A percentile compares a stretch with the other conserved stretches of the same genome.
Evolutionary conservation across 805 yeast genomes (phyloP).

Genomic region (Yamadazyma endophytica): DNA sequence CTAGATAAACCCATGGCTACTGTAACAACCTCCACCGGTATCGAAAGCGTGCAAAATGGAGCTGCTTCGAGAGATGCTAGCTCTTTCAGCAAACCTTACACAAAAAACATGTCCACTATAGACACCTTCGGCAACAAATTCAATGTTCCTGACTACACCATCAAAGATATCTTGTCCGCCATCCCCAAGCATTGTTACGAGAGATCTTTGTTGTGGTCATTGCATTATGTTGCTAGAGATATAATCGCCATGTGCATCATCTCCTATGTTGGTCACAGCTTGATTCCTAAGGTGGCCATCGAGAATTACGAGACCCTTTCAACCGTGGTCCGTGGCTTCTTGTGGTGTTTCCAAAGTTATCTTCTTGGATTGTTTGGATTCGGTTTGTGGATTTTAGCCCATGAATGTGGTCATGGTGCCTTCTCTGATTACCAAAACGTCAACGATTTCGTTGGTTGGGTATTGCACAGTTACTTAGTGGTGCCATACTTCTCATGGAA

Average conservation of each 20-base stretch:
- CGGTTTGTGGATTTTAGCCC: constrained; percentile 61
- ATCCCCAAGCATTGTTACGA: constrained; percentile 62
- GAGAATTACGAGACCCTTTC: constrained; percentile 11
- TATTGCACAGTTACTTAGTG: constrained; percentile 50
- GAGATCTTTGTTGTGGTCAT: constrained; percentile 45
- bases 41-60: too few relatives aligned
- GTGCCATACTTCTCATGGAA: constrained; percentile 66
- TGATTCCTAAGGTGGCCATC: constrained; percentile 38
- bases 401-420: constrained; percentile 64
- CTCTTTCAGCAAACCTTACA: constrained; percentile 1
- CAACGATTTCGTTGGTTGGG: constrained; percentile 59
- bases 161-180: constrained; percentile 52
- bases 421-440: constrained; percentile 51
- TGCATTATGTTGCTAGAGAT: constrained; percentile 53
- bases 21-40: constrained; percentile 1
- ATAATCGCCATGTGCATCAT: constrained; percentile 39
- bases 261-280: constrained; percentile 39
- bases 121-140: constrained; percentile 53
- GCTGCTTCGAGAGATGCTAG: constrained; percentile 1
- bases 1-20: constrained; percentile 1
- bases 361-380: constrained; percentile 51
- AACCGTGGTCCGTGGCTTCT: constrained; percentile 2
- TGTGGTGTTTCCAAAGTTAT: constrained; percentile 54
- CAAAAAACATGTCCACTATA: constrained; percentile 24
- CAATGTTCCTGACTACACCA: constrained; percentile 59